Conservation (phyloP, 768 basidiomycete species). For the Hydnomerulius pinastri region DNA sequence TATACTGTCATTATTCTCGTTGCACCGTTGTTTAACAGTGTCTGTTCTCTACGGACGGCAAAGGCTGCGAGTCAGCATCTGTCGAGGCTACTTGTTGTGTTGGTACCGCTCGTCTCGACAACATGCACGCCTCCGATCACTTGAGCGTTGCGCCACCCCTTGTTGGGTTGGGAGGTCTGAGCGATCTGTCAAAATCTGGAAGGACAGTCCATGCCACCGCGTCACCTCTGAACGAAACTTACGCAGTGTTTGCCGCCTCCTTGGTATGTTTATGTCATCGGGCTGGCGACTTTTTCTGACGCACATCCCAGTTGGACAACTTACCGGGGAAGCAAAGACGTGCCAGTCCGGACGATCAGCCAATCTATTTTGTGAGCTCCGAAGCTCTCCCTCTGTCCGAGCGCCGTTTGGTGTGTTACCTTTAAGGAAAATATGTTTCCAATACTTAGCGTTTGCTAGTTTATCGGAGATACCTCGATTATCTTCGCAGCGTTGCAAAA, state of each 20-base stretch:
- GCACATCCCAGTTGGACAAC: constrained; percentile 26
- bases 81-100: too few species aligned
- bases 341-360: constrained; percentile 45
- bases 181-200: constrained; percentile 54
- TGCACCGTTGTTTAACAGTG: too few species aligned
- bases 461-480: constrained; percentile 73
- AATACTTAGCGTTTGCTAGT: constrained; percentile 43
- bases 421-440: neutral
- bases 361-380: constrained; percentile 61
- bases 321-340: constrained; percentile 13
- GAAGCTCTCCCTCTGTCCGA: constrained; percentile 62
- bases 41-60: too few species aligned
- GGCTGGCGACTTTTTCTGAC: constrained; percentile 7
- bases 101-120: too few species aligned
- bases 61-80: too few species aligned
- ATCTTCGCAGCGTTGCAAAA: constrained; percentile 74
- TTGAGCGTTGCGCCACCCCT: constrained; percentile 64
- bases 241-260: constrained; percentile 55
- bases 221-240: constrained; percentile 63
- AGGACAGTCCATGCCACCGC: constrained; percentile 52
- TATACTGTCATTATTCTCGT: too few species aligned
- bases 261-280: constrained; percentile 35
- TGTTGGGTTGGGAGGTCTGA: constrained; percentile 49
- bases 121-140: constrained; percentile 30
- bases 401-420: constrained; percentile 50